These are phyloP conservation scores for Psidium guajava DNA, from an alignment of 345 rosid species.

Conservation along the genomic window DNA sequence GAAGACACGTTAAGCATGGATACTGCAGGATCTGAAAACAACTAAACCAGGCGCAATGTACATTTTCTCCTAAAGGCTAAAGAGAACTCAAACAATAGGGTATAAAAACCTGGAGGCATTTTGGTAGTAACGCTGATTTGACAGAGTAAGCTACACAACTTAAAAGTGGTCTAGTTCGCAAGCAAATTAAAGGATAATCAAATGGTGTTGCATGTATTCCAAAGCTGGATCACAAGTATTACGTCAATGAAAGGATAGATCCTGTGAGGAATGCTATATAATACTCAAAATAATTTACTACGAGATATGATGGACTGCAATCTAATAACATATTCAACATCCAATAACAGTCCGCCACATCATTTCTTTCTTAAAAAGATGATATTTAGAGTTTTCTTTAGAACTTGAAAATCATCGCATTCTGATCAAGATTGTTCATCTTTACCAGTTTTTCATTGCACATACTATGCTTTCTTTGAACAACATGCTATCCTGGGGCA, in stretches of 20 bases:
- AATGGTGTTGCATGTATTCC: background rate
- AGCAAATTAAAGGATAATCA: background rate
- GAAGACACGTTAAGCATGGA: background rate
- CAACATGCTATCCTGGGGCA: background rate
- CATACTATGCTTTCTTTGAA: background rate
- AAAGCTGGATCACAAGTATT: background rate
- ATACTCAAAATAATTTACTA: background rate
- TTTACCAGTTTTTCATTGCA: background rate
- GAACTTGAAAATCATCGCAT: background rate
- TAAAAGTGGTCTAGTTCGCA: background rate
- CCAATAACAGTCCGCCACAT: background rate
- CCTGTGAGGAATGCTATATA: background rate
- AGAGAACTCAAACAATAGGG: background rate
- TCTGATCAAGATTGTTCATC: background rate
- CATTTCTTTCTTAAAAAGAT: background rate
- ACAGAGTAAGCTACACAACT: background rate
- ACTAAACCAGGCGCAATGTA: background rate
- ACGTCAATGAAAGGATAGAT: background rate
- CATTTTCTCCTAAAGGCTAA: background rate
- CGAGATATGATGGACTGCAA: background rate
- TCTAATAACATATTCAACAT: background rate
- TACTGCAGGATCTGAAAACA: background rate
- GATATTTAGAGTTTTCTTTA: background rate
- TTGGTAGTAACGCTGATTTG: background rate
- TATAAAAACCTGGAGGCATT: background rate